Percentiles rank a stretch among this genome's conserved stretches.
These are phyloP conservation scores for Atkinsonella texensis DNA, from an alignment of 2,329 filamentous ascomycete species.

Conservation along the genomic window DNA sequence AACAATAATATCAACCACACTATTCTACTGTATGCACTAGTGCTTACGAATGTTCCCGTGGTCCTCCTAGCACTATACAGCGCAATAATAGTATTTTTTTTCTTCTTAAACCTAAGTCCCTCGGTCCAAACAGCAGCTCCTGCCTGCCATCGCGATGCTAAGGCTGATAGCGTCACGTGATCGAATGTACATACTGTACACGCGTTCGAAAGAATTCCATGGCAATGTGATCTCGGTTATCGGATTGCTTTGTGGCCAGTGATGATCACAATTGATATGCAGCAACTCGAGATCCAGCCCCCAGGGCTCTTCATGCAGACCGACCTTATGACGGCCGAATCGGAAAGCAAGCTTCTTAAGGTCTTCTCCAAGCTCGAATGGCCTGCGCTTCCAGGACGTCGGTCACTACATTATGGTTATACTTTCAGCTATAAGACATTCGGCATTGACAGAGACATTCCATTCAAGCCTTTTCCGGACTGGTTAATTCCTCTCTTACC, in stretches of 20 bases:
- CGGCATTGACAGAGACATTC: conserved; percentile 31
- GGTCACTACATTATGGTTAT: conserved; percentile 36
- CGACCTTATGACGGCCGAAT: conserved; percentile 32
- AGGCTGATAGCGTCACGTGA: too few relatives aligned
- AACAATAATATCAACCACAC: too few relatives aligned
- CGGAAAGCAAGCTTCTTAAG: conserved; percentile 31
- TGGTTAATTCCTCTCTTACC: conserved; percentile 39
- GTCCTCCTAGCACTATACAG: too few relatives aligned
- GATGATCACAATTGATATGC: conserved; percentile 10
- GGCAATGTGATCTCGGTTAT: conserved; percentile 1
- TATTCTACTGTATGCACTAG: too few relatives aligned
- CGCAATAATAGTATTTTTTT: too few relatives aligned
- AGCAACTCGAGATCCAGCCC: conserved; percentile 16
- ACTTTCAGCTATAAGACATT: conserved; percentile 49
- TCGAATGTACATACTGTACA: too few relatives aligned
- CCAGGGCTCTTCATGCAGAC: conserved; percentile 30
- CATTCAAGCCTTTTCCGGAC: conserved; percentile 36
- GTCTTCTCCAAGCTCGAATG: conserved; percentile 4
- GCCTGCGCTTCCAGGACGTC: conserved; percentile 5
- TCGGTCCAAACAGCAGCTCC: too few relatives aligned
- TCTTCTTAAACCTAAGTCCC: too few relatives aligned
- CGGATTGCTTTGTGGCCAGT: not conserved
- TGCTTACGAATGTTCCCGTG: too few relatives aligned
- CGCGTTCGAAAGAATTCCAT: conserved; percentile 1
- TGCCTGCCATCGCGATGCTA: too few relatives aligned